Base-by-base conservation (phyloP, 495 filamentous ascomycete species). In the Talaromyces nanjingensis region DNA sequence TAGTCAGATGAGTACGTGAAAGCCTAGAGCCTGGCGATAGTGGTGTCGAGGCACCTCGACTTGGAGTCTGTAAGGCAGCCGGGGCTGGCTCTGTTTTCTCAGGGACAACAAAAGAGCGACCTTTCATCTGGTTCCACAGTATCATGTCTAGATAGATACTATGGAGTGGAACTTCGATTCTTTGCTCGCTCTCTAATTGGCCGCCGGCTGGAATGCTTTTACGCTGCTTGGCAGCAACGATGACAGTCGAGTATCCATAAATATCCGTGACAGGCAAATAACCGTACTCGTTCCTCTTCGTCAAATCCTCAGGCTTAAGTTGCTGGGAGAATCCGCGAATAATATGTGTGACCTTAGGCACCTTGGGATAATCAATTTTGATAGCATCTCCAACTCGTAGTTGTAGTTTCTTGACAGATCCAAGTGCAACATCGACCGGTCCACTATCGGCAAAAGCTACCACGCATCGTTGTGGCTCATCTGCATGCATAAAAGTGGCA, bases 91-190 rank as follows among this genome's bases (percentile, higher is more conserved):
- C 60, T 39, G 65, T 18, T 3, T 70, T 69, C 2, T 68, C 67
- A 9, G 56, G 64, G 62, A 74, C 72, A 18, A 70, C 72, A 62
- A 73, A 83, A 14, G 60, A 34, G 16, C 80, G 76, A 37, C 82
- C 74, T 59, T 81, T 81, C 47, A 83, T 69, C 33, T 72, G 72
- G 55, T 79, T 78, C 81, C 82, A 83, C 57, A 82, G 64, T 18
- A 76, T 82, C 16, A 70, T 78, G 34, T 81, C 80, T 25, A 84
- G 60, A 65, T 84, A 84, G 42, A 84, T 74, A 6, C 75, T 66
- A 3, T 70, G 67, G 14, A 84, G 73, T 2, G 80, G 77, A 12
- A 83, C 79, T 53, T 72, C 77, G 60, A 78, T 73, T 25, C 71
- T 62, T 37, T 70, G 76, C 18, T 77, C 77, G 7, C 66, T 61